Conservation (phyloP, 169 alveolate species). For the Perkinsus chesapeaki region DNA sequence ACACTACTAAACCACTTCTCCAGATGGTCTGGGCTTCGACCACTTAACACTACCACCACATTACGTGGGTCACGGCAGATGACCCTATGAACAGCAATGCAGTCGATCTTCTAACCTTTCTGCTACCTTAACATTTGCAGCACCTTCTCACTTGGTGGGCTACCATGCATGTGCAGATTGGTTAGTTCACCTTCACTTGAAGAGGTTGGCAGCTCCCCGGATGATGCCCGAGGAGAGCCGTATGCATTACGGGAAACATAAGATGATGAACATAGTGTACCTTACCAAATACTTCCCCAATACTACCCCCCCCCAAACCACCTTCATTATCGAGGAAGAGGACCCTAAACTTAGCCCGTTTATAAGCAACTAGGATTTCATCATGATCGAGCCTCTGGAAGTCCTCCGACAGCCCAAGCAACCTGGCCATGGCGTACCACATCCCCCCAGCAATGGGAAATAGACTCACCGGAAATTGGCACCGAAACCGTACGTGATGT, state of each 20-base stretch:
- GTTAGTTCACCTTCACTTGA: background rate
- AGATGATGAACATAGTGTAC: background rate
- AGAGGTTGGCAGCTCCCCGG: background rate
- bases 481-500: slow-evolving; percentile 50
- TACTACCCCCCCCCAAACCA: background rate
- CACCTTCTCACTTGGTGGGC: background rate
- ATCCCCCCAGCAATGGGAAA: background rate
- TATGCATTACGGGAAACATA: background rate
- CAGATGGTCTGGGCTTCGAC: slow-evolving; percentile 41
- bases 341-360: background rate
- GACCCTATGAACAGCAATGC: background rate
- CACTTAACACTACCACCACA: slow-evolving; percentile 46
- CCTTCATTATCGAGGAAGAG: background rate
- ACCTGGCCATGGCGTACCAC: background rate
- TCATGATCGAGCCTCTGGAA: background rate
- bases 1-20: slow-evolving; percentile 47
- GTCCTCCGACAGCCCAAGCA: background rate
- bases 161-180: background rate
- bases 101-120: background rate
- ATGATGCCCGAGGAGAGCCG: background rate
- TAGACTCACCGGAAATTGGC: slow-evolving; percentile 13
- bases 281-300: background rate
- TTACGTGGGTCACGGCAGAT: slow-evolving; percentile 33
- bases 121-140: background rate
- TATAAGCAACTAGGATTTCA: background rate